Evolutionary conservation across 2,329 filamentous ascomycete genomes (phyloP).

Genomic region (Sarocladiaceae sp.): DNA sequence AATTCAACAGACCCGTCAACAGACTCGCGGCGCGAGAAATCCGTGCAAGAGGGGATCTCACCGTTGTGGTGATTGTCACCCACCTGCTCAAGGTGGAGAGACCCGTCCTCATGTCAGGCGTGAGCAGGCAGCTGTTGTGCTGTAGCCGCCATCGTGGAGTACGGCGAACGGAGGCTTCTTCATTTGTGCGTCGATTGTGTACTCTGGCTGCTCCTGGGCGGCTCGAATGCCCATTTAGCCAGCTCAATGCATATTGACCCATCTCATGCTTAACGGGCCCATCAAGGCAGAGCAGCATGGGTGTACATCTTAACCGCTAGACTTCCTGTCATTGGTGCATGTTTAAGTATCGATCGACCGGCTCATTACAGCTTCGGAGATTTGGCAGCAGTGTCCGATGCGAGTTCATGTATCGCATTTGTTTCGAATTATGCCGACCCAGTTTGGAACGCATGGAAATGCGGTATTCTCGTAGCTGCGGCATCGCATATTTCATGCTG

Average conservation of each 20-base stretch:
- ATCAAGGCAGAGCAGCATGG: neutral
- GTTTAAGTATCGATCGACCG: conserved; percentile 1
- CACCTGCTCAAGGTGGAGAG: too few relatives aligned
- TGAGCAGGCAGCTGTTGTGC: too few relatives aligned
- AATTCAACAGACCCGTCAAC: too few relatives aligned
- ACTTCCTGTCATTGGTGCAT: neutral
- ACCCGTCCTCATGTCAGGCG: neutral
- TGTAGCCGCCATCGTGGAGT: too few relatives aligned
- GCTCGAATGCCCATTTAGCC: conserved; percentile 4
- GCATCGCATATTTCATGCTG: too few relatives aligned
- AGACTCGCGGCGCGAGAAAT: too few relatives aligned
- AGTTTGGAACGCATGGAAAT: too few relatives aligned
- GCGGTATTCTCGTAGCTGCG: too few relatives aligned
- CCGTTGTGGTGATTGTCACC: too few relatives aligned
- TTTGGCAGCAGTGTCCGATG: conserved; percentile 4
- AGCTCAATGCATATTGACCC: neutral
- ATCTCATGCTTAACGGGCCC: neutral
- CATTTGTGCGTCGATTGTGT: neutral
- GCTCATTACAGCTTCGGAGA: conserved; percentile 4
- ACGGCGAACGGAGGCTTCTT: too few relatives aligned
- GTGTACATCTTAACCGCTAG: conserved; percentile 5
- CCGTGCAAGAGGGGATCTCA: too few relatives aligned
- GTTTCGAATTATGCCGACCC: too few relatives aligned
- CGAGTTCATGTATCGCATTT: conserved; percentile 3
- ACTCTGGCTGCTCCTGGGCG: neutral